Percentiles rank a stretch among this genome's conserved stretches.
Evolutionary conservation across 2,329 filamentous ascomycete genomes (phyloP).

Genomic region (Hymenoscyphus salicellus): DNA sequence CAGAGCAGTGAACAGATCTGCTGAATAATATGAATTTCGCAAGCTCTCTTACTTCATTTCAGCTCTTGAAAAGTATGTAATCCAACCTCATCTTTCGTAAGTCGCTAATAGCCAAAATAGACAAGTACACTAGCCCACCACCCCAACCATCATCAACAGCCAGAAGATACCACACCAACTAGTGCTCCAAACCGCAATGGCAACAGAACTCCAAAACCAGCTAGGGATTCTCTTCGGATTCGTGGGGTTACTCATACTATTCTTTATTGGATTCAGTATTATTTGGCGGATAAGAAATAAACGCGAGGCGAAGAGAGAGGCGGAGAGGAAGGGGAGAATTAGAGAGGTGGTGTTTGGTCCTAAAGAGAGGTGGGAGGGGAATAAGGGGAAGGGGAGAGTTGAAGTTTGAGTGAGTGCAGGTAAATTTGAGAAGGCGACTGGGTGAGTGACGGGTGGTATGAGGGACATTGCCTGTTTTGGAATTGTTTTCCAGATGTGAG

Average conservation of each 20-base stretch:
- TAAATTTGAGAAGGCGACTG: too few species aligned
- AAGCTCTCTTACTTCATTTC: not conserved
- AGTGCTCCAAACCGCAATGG: not conserved
- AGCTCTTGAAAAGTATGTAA: too few species aligned
- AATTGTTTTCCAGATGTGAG: too few species aligned
- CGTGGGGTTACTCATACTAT: not conserved
- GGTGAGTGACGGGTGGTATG: too few species aligned
- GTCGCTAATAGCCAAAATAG: not conserved
- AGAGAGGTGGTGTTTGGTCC: not conserved
- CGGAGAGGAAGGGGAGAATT: not conserved
- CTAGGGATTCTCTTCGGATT: constrained; percentile 2
- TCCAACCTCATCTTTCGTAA: too few species aligned
- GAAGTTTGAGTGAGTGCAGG: too few species aligned
- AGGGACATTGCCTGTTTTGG: too few species aligned
- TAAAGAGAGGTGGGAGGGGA: not conserved
- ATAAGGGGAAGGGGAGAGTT: too few species aligned
- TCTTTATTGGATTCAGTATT: not conserved
- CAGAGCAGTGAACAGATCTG: not conserved
- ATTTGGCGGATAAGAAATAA: not conserved
- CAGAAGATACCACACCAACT: not conserved
- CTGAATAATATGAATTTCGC: too few species aligned
- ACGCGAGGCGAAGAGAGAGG: not conserved
- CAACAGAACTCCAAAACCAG: not conserved
- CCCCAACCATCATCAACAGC: not conserved
- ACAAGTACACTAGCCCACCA: not conserved